A percentile compares a stretch with the other conserved stretches of the same genome.
These are phyloP conservation scores for Pestalotiopsis sp. DNA, from an alignment of 2,329 filamentous ascomycete species.

Conservation along the genomic window DNA sequence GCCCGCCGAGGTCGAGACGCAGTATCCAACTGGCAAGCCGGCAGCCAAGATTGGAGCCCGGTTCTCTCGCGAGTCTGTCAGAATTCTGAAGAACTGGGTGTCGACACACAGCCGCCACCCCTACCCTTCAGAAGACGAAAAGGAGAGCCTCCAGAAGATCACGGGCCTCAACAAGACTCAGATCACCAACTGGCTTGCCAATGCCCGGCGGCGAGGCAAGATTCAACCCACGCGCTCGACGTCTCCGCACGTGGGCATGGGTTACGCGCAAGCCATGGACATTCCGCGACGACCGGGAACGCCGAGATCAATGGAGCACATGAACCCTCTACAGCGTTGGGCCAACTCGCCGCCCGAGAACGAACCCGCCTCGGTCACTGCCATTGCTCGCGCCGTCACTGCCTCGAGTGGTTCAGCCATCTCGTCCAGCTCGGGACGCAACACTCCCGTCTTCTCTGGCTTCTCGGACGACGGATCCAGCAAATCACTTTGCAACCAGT, in stretches of 20 bases:
- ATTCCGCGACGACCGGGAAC: conserved; percentile 67
- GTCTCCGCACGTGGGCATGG: conserved; percentile 68
- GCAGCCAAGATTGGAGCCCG: conserved; percentile 69
- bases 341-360: conserved; percentile 60
- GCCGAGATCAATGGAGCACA: conserved; percentile 49
- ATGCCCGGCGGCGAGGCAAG: conserved; percentile 82
- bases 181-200: conserved; percentile 91
- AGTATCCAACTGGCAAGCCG: conserved; percentile 27
- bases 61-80: conserved; percentile 79
- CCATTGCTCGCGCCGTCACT: conserved; percentile 59
- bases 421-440: conserved; percentile 52
- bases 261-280: conserved; percentile 66
- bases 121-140: conserved; percentile 87
- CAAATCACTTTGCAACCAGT: conserved; percentile 59
- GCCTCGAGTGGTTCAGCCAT: conserved; percentile 42
- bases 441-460: conserved; percentile 58
- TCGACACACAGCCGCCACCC: conserved; percentile 78
- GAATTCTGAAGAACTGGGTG: conserved; percentile 83
- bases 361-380: conserved; percentile 61
- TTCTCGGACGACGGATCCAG: conserved; percentile 64
- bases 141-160: conserved; percentile 73
- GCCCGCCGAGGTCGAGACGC: conserved; percentile 22
- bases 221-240: conserved; percentile 67
- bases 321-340: conserved; percentile 63
- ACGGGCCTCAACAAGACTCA: conserved; percentile 83